Percentiles rank a stretch among this genome's conserved stretches.
Evolutionary conservation across 169 alveolate species (phyloP).

Genomic region (Plasmodium coatneyi): DNA sequence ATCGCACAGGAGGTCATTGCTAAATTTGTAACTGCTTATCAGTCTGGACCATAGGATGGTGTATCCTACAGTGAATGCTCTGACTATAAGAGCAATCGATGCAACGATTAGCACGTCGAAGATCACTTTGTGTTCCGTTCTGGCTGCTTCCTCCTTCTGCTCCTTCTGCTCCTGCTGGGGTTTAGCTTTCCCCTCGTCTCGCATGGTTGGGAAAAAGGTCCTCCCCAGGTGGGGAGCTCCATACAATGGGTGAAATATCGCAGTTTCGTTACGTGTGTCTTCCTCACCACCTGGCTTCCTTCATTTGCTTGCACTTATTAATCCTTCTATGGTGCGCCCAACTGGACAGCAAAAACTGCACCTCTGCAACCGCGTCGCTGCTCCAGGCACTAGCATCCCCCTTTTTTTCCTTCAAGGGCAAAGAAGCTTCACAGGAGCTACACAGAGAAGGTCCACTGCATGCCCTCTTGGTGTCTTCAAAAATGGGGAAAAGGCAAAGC

Average conservation of each 20-base stretch:
- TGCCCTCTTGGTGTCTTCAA: not conserved
- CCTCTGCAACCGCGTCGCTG: not conserved
- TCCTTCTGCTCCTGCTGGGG: not conserved
- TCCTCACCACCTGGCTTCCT: not conserved
- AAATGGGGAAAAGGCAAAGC: not conserved
- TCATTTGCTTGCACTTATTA: not conserved
- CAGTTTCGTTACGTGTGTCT: not conserved
- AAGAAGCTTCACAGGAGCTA: too few relatives aligned
- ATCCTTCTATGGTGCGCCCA: not conserved
- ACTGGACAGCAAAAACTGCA: not conserved
- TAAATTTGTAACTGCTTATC: slow-evolving; percentile 47
- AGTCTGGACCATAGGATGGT: slow-evolving; percentile 48
- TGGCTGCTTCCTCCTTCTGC: not conserved
- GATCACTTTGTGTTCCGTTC: not conserved
- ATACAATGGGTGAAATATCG: not conserved
- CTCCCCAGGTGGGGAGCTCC: not conserved
- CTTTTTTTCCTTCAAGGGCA: not conserved
- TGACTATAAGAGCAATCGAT: not conserved
- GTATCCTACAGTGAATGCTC: slow-evolving; percentile 22
- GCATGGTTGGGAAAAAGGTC: not conserved
- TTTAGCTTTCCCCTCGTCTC: not conserved
- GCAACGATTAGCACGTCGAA: not conserved
- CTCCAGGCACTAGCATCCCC: not conserved
- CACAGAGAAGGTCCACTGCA: not conserved
- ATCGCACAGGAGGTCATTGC: slow-evolving; percentile 43